These are phyloP conservation scores for Malassezia japonica DNA, from an alignment of 1,284 basidiomycete species.

Conservation along the genomic window DNA sequence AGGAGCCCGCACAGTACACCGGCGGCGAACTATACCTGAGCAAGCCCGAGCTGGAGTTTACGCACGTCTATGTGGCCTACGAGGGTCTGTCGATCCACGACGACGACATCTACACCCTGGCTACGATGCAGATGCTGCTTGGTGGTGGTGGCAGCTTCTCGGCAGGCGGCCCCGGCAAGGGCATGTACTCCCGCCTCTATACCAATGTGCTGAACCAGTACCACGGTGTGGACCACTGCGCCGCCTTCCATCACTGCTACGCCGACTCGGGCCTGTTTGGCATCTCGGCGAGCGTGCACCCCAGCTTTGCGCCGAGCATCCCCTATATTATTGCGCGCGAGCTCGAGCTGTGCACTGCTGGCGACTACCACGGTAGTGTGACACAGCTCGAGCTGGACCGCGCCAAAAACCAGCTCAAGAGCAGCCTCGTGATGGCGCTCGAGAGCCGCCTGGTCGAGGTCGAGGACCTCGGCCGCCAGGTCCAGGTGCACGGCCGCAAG, in stretches of 20 bases:
- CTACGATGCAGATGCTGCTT: conserved; percentile 86
- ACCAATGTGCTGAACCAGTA: conserved; percentile 94
- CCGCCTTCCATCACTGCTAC: conserved; percentile 98
- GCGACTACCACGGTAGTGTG: conserved; percentile 50
- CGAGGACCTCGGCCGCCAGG: conserved; percentile 57
- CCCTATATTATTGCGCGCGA: conserved; percentile 79
- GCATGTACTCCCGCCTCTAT: conserved; percentile 96
- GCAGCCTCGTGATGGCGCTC: conserved; percentile 84
- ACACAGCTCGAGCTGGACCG: conserved; percentile 64
- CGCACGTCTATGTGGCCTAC: conserved; percentile 84
- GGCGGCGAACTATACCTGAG: conserved; percentile 68
- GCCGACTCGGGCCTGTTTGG: conserved; percentile 89
- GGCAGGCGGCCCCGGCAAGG: conserved; percentile 92
- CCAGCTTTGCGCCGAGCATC: conserved; percentile 58
- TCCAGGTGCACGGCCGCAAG: conserved; percentile 82
- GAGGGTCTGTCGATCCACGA: conserved; percentile 88
- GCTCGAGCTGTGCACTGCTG: conserved; percentile 50
- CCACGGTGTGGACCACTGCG: conserved; percentile 87
- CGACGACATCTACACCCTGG: conserved; percentile 84
- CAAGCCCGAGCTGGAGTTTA: conserved; percentile 63
- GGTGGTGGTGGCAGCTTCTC: conserved; percentile 93
- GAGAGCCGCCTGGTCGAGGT: conserved; percentile 76
- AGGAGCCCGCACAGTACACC: conserved; percentile 62
- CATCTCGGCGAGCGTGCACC: conserved; percentile 79
- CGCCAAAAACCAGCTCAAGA: conserved; percentile 93